phyloP scores from a whole-genome alignment of 1,284 basidiomycete genomes.

The Amylostereum chailletii region DNA sequence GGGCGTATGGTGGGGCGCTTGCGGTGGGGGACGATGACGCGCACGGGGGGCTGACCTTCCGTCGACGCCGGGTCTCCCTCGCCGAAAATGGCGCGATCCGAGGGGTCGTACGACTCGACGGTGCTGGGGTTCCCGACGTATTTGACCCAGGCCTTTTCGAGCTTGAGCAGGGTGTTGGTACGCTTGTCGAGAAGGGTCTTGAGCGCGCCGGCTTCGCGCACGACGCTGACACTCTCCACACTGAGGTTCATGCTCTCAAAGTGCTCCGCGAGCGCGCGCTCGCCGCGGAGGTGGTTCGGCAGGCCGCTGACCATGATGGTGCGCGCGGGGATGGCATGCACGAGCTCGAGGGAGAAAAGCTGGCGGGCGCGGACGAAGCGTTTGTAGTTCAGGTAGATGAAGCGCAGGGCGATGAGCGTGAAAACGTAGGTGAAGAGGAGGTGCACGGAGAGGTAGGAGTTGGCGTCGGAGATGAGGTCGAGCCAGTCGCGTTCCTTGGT shows the following conservation, averaged over 20 bases:
- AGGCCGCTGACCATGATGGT: constrained; percentile 86
- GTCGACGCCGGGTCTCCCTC: constrained; percentile 42
- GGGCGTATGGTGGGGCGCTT: constrained; percentile 62
- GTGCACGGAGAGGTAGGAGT: constrained; percentile 80
- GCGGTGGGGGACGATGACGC: constrained; percentile 67
- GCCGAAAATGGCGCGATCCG: constrained; percentile 41
- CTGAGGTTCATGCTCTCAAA: constrained; percentile 79
- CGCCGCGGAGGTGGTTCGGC: constrained; percentile 76
- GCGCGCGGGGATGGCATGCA: constrained; percentile 88
- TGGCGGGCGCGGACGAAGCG: constrained; percentile 90
- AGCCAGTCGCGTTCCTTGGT: constrained; percentile 53
- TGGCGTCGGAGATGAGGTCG: constrained; percentile 79
- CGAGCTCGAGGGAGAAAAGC: constrained; percentile 87
- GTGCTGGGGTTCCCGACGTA: constrained; percentile 92
- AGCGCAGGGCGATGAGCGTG: constrained; percentile 77
- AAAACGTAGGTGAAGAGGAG: constrained; percentile 92
- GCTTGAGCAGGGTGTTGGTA: constrained; percentile 66
- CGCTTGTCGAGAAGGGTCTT: constrained; percentile 68
- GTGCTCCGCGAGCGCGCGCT: constrained; percentile 84
- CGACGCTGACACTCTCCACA: constrained; percentile 88
- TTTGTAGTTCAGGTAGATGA: constrained; percentile 84
- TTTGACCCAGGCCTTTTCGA: constrained; percentile 82
- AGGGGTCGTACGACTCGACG: constrained; percentile 65
- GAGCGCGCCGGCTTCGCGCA: constrained; percentile 73
- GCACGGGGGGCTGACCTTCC: constrained; percentile 36